These are phyloP conservation scores for Dothideomycetes sp. DNA, from an alignment of 2,329 filamentous ascomycete genomes.

Conservation along the genomic window DNA sequence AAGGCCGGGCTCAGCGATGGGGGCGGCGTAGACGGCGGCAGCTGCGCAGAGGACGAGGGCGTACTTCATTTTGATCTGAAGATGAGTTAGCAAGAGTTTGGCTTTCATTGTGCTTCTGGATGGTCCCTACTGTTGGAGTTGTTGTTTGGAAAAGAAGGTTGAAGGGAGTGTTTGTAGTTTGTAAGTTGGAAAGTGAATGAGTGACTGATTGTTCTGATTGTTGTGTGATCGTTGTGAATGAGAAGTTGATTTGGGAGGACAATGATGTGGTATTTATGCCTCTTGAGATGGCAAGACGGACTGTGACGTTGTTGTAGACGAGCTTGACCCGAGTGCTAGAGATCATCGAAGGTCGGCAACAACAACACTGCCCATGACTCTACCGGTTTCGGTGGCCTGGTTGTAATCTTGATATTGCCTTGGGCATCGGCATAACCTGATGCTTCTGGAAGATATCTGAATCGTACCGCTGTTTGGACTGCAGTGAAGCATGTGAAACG, in stretches of 20 bases:
- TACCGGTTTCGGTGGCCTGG: not conserved
- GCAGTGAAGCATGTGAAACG: not conserved
- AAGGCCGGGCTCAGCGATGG: constrained; percentile 4
- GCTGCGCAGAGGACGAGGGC: constrained; percentile 5
- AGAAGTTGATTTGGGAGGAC: not conserved
- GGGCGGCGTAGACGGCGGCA: not conserved
- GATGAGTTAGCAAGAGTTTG: not conserved
- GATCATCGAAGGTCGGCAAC: not conserved
- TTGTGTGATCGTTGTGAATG: not conserved
- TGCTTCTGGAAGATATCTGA: not conserved
- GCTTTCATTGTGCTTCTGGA: not conserved
- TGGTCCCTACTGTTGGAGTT: not conserved
- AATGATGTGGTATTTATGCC: constrained; percentile 4
- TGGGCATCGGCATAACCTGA: not conserved
- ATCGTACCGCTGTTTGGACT: not conserved
- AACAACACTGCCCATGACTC: constrained; percentile 1
- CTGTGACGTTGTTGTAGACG: not conserved
- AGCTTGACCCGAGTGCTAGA: not conserved
- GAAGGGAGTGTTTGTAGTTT: not conserved
- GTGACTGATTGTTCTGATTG: not conserved
- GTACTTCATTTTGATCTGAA: constrained; percentile 1
- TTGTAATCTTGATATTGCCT: not conserved
- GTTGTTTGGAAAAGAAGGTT: not conserved
- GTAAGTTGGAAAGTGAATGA: not conserved
- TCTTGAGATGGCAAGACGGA: not conserved